Evolutionary conservation across 768 basidiomycete genomes (phyloP), one percentile per base, ranked within the genome.

Genomic region (Calocybe cyanea): DNA sequence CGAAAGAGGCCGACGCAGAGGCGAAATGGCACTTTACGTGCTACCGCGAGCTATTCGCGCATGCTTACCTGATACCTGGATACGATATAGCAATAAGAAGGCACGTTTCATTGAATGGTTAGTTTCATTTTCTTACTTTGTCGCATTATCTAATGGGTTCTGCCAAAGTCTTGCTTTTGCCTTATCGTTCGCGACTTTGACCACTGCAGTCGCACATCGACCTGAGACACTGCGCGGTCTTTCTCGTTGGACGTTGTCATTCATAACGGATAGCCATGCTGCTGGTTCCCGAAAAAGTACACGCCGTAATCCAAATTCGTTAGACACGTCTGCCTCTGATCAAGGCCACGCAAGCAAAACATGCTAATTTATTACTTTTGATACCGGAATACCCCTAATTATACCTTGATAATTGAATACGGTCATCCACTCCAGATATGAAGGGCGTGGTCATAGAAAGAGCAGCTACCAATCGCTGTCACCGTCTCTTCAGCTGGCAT

Each of bases 381-480:
- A 35, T n/a, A 6, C 13, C 17, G n/a, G 34, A 35, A 14, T n/a
- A n/a, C 7, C 19, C 20, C n/a, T 6, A 20, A 39, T 7, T 19
- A 39, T 9, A 8, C 20, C 11, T 14, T 4, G 13, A 20, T 39
- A 45, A 31, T 31, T 32, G 23, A 46, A 21, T 24, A 25, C n/a
- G 17, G 39, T 76, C 61, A 92, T 24, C 74, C 85, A 36, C 63
- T 67, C 94, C 95, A 99, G 14, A 93, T 56, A 60, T 83, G 79
- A 64, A 97, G 61, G 30, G 71, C 64, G 60, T 92, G 90, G 58
- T 99, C 96, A 58, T 98, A 99, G 67, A 99, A 99, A 14, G 92
- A 96, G 60, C 92, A 94, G 52, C 85, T 94, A 7, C 83, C 92
- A 30, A 97, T 72, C 41, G 86, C 44, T 2, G 81, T 83, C 28